Percentiles rank a stretch among this genome's conserved stretches.
phyloP scores from a whole-genome alignment of 78 protist species.

The Blattamonas nauphoetae region DNA sequence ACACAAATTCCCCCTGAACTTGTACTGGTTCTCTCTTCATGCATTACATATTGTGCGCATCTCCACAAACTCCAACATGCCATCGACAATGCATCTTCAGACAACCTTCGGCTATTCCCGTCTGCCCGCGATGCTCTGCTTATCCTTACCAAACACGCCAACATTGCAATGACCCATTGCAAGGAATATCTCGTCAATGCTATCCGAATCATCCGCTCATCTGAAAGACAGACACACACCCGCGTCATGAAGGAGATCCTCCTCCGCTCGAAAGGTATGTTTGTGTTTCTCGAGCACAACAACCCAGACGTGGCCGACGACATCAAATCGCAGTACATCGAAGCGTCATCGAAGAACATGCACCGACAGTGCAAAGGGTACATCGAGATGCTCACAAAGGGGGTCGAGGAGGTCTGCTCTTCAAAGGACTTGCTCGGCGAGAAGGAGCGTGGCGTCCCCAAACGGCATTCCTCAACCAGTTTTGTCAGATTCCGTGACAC shows the following conservation, averaged over 20 bases:
- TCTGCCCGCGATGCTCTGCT: background rate
- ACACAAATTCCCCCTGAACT: background rate
- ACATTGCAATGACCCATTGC: background rate
- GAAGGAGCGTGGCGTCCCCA: background rate
- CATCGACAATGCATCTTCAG: background rate
- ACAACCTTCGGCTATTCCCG: background rate
- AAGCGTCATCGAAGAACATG: background rate
- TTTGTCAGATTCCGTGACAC: too few species aligned
- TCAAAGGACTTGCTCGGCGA: background rate
- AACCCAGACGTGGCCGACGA: background rate
- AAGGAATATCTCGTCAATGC: background rate
- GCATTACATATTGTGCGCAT: background rate
- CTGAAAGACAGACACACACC: background rate
- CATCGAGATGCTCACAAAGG: background rate
- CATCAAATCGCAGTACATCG: background rate
- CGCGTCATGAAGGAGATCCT: background rate
- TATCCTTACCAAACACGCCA: background rate
- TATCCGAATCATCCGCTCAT: background rate
- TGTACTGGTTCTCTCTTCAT: background rate
- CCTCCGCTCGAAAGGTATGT: background rate
- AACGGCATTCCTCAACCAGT: background rate
- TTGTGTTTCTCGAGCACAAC: background rate
- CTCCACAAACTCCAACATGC: background rate
- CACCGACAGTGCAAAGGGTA: background rate
- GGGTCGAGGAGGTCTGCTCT: background rate